These are phyloP conservation scores for Phytophthora nicotianae DNA, from an alignment of 352 stramenopile species.

Conservation along the genomic window DNA sequence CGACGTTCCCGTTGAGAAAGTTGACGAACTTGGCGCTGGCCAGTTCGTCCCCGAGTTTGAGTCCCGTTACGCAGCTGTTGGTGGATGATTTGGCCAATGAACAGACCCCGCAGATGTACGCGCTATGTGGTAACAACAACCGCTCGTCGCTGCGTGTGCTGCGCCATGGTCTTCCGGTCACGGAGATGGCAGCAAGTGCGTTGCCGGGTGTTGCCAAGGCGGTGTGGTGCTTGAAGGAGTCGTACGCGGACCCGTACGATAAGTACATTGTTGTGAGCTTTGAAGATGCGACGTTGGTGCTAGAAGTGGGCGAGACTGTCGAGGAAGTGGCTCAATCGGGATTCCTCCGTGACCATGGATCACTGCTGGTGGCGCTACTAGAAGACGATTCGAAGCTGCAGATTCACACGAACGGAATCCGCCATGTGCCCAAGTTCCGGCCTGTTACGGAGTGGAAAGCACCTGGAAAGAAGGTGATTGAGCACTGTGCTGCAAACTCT, in stretches of 20 bases:
- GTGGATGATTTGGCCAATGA: constrained; percentile 96
- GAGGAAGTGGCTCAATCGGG: constrained; percentile 97
- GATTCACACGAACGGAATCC: constrained; percentile 95
- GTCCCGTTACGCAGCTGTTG: constrained; percentile 94
- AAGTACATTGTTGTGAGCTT: constrained; percentile 99
- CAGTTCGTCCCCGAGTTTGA: constrained; percentile 87
- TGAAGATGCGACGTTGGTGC: constrained; percentile 97
- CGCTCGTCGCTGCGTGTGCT: constrained; percentile 95
- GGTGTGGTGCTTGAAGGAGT: constrained; percentile 95
- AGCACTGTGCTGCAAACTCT: constrained; percentile 96
- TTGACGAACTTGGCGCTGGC: constrained; percentile 90
- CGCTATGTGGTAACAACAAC: constrained; percentile 93
- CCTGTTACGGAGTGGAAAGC: constrained; percentile 97
- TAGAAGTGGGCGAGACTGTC: constrained; percentile 97
- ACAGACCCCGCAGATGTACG: constrained; percentile 97
- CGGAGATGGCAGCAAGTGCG: constrained; percentile 96
- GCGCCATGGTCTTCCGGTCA: constrained; percentile 95
- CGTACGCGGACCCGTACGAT: constrained; percentile 68
- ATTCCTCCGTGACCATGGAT: constrained; percentile 95
- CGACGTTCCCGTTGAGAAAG: constrained; percentile 80
- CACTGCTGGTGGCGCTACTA: constrained; percentile 94
- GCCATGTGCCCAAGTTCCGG: constrained; percentile 94
- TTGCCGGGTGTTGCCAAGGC: constrained; percentile 95
- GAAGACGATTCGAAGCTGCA: constrained; percentile 96
- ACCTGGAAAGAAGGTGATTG: constrained; percentile 97